A percentile compares a stretch with the other conserved stretches of the same genome.
Evolutionary conservation across 345 rosid species (phyloP).

Genomic region (Pelargonium nanum): DNA sequence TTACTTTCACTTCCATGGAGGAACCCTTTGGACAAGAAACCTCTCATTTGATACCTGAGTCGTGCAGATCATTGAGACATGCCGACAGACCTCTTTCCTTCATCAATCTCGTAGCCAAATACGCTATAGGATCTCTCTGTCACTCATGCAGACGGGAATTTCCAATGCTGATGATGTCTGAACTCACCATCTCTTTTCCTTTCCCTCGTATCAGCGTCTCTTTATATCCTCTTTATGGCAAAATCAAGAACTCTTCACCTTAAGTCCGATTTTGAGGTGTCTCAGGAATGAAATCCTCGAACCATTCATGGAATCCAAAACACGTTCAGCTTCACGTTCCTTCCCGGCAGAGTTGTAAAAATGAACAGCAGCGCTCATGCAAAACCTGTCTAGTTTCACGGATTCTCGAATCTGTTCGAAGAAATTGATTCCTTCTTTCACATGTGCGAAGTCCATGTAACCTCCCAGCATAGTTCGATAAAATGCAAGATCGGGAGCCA

Average conservation of each 20-base stretch:
- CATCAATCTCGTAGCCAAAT: no score
- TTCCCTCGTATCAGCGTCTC: no score
- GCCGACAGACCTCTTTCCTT: no score
- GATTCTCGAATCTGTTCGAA: conserved; percentile 38
- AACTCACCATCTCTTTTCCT: background rate
- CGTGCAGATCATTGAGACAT: no score
- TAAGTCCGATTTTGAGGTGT: conserved; percentile 27
- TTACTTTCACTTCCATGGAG: no score
- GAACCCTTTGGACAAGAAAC: no score
- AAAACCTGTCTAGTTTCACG: conserved; percentile 36
- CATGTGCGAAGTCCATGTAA: conserved; percentile 42
- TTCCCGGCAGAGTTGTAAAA: conserved; percentile 40
- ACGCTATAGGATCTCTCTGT: no score
- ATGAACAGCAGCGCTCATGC: conserved; percentile 47
- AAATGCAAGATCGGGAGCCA: conserved; percentile 44
- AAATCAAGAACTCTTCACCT: conserved; percentile 7
- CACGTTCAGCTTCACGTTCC: conserved; percentile 24
- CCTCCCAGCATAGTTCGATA: conserved; percentile 48
- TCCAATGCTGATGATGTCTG: no score
- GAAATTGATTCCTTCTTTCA: conserved; percentile 41
- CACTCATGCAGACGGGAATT: no score
- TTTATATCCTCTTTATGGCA: no score
- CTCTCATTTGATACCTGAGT: no score
- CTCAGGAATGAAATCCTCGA: conserved; percentile 21
- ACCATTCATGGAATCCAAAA: conserved; percentile 23